Percentiles rank a stretch among this genome's conserved stretches.
These are phyloP conservation scores for Alnus glutinosa DNA, from an alignment of 306 rosid species.

Conservation along the genomic window DNA sequence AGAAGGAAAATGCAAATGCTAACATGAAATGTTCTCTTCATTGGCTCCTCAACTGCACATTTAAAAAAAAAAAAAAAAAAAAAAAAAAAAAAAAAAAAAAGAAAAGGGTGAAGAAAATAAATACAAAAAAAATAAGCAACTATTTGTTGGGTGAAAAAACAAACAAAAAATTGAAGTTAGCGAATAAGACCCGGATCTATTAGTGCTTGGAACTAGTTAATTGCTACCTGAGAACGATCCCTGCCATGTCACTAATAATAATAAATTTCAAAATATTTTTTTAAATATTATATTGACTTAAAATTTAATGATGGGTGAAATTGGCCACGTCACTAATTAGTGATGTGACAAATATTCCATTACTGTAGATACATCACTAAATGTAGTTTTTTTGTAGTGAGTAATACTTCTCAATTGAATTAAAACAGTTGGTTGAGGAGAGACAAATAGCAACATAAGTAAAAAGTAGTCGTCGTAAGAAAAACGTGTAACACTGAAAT, in stretches of 20 bases:
- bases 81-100: slow-evolving; percentile 7
- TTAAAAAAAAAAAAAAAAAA: slow-evolving; percentile 5
- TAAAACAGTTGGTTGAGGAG: no score
- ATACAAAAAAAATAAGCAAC: background rate
- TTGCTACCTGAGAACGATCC: slow-evolving; percentile 68
- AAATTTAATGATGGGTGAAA: no score
- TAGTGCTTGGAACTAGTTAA: slow-evolving; percentile 58
- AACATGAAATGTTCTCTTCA: slow-evolving; percentile 82
- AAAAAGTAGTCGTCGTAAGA: no score
- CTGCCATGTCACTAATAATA: slow-evolving; percentile 40
- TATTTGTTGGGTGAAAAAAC: background rate
- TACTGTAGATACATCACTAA: no score
- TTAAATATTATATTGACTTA: no score
- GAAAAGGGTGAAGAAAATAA: background rate
- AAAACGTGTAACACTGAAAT: no score
- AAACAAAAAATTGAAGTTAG: background rate
- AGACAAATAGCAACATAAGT: no score
- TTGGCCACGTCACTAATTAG: no score
- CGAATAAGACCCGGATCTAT: slow-evolving; percentile 71
- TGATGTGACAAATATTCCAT: no score
- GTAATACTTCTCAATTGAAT: no score
- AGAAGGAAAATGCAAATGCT: slow-evolving; percentile 26
- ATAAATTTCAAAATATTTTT: no score
- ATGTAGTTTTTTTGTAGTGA: no score
- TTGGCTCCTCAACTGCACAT: slow-evolving; percentile 68